These are phyloP conservation scores for Linum lewisii DNA, from an alignment of 345 rosid genomes.

Conservation along the genomic window DNA sequence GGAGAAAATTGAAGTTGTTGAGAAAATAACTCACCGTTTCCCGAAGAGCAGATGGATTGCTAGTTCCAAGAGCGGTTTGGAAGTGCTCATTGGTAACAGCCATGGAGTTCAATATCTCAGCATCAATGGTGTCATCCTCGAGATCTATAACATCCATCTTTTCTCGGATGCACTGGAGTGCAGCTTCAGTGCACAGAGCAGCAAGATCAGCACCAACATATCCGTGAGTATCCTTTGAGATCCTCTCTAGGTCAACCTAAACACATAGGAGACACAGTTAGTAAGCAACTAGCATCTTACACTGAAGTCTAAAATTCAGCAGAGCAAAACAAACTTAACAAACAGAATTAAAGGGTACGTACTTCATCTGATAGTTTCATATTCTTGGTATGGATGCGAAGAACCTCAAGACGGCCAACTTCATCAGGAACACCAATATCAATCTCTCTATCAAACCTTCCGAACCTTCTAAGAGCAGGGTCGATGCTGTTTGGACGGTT, in stretches of 20 bases:
- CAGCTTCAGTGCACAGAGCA: neutral
- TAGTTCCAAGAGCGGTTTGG: neutral
- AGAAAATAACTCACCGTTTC: neutral
- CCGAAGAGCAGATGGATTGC: neutral
- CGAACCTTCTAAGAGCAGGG: neutral
- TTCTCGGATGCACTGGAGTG: neutral
- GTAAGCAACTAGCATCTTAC: too few relatives aligned
- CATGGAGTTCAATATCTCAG: neutral
- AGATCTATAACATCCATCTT: neutral
- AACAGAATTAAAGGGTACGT: neutral
- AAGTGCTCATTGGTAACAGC: neutral
- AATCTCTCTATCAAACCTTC: neutral
- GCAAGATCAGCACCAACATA: neutral
- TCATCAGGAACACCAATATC: neutral
- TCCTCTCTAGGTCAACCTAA: neutral
- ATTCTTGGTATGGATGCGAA: neutral
- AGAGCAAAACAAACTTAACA: too few relatives aligned
- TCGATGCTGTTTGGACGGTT: neutral
- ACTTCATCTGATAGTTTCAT: neutral
- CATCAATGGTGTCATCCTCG: neutral
- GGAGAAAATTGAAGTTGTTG: neutral
- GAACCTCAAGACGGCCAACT: neutral
- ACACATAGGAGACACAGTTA: neutral
- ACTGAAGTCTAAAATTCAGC: too few relatives aligned
- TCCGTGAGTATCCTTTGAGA: neutral